A percentile compares a stretch with the other conserved stretches of the same genome.
phyloP scores from a whole-genome alignment of 495 filamentous ascomycete genomes.

The Penicillium ochrochloron region DNA sequence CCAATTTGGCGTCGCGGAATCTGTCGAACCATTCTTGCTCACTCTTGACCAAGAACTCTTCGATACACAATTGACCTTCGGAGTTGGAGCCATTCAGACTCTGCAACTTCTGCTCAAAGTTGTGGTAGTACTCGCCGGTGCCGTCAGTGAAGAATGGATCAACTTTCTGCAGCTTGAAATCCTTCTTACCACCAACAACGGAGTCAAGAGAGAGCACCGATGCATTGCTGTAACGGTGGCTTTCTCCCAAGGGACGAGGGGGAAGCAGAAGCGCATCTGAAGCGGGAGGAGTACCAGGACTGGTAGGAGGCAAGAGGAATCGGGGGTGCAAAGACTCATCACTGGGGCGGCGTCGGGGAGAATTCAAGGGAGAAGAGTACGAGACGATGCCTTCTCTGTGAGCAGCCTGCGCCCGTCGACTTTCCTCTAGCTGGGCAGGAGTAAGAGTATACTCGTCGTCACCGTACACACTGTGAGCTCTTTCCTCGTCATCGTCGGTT shows the following conservation, averaged over 20 bases:
- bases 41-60: slow-evolving; percentile 66
- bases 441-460: slow-evolving; percentile 53
- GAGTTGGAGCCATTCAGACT: slow-evolving; percentile 62
- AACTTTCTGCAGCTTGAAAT: slow-evolving; percentile 70
- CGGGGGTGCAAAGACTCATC: slow-evolving; percentile 36
- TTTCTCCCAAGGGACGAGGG: slow-evolving; percentile 34
- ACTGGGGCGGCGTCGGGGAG: slow-evolving; percentile 30
- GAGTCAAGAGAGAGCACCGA: slow-evolving; percentile 59
- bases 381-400: slow-evolving; percentile 18
- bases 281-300: slow-evolving; percentile 37
- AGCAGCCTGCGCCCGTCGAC: slow-evolving; percentile 36
- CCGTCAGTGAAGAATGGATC: slow-evolving; percentile 74
- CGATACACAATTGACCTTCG: slow-evolving; percentile 64
- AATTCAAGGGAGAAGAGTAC: slow-evolving; percentile 13
- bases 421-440: slow-evolving; percentile 44
- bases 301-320: slow-evolving; percentile 28
- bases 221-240: slow-evolving; percentile 45
- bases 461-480: slow-evolving; percentile 43
- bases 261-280: slow-evolving; percentile 42
- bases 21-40: slow-evolving; percentile 72
- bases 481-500: slow-evolving; percentile 49
- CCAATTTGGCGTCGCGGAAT: slow-evolving; percentile 61
- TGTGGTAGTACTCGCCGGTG: slow-evolving; percentile 62
- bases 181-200: slow-evolving; percentile 62
- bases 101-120: slow-evolving; percentile 63